phyloP scores from a whole-genome alignment of 768 basidiomycete species.

The Pleurotus citrinopileatus region DNA sequence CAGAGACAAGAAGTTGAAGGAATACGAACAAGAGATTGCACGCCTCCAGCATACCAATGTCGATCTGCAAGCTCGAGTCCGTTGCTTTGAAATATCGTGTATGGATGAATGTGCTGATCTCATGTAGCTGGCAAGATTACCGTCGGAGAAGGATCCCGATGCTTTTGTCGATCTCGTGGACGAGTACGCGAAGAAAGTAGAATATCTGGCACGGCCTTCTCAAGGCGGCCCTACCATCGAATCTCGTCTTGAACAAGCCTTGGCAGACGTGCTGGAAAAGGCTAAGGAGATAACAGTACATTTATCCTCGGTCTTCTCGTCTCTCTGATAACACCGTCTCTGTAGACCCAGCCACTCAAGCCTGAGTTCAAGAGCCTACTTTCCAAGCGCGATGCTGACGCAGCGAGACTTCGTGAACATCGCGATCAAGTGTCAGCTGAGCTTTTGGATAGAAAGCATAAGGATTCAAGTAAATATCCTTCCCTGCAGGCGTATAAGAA shows the following conservation, averaged over 20 bases:
- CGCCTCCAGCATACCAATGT: constrained; percentile 43
- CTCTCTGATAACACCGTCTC: constrained; percentile 11
- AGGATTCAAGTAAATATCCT: constrained; percentile 54
- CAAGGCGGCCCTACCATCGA: not conserved
- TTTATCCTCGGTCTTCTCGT: constrained; percentile 15
- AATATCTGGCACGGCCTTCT: not conserved
- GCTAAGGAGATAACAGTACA: constrained; percentile 44
- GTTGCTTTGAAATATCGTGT: constrained; percentile 8
- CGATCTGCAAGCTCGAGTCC: constrained; percentile 43
- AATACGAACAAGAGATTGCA: constrained; percentile 45
- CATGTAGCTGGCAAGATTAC: not conserved
- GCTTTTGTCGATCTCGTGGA: not conserved
- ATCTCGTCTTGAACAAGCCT: constrained; percentile 11
- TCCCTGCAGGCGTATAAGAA: constrained; percentile 64
- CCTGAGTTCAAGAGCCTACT: constrained; percentile 54
- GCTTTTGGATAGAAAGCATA: constrained; percentile 63
- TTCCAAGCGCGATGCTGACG: constrained; percentile 64
- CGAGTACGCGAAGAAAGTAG: not conserved
- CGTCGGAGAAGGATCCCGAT: not conserved
- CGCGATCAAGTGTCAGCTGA: constrained; percentile 69
- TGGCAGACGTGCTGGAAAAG: constrained; percentile 28
- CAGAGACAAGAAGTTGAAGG: constrained; percentile 43
- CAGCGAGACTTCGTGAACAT: constrained; percentile 64
- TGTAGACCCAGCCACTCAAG: constrained; percentile 53
- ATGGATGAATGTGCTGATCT: not conserved